These are phyloP conservation scores for Theileria equi DNA, from an alignment of 169 alveolate species.

Conservation along the genomic window DNA sequence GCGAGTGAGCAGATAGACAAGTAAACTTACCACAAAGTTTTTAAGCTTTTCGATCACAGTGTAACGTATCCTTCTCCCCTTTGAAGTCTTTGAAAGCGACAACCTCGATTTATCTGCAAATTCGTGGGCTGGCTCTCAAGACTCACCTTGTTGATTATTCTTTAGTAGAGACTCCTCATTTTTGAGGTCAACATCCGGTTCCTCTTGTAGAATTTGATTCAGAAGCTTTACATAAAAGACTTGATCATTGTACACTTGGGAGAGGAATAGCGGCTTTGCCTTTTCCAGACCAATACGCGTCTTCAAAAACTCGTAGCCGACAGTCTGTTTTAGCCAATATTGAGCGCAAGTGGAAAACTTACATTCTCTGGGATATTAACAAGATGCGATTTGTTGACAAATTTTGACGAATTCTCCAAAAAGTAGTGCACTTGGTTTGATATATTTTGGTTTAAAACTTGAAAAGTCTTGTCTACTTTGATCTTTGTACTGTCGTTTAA, in stretches of 20 bases:
- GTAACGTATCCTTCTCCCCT: slow-evolving; percentile 34
- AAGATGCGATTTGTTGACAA: slow-evolving; percentile 43
- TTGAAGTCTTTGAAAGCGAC: slow-evolving; percentile 46
- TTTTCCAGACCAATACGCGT: slow-evolving; percentile 23
- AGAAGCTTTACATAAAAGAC: slow-evolving; percentile 55
- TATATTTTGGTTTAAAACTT: slow-evolving; percentile 38
- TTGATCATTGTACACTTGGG: slow-evolving; percentile 53
- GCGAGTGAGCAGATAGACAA: neutral
- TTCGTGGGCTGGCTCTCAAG: neutral
- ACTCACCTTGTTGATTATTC: slow-evolving; percentile 28
- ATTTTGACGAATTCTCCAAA: slow-evolving; percentile 22
- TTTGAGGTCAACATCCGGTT: slow-evolving; percentile 40
- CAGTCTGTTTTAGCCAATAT: neutral
- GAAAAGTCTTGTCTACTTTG: slow-evolving; percentile 52
- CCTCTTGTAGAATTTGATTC: slow-evolving; percentile 29
- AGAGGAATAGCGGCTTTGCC: neutral
- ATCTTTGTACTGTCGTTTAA: slow-evolving; percentile 52
- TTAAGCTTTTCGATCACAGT: slow-evolving; percentile 48
- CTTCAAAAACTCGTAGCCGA: slow-evolving; percentile 43
- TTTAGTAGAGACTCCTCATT: slow-evolving; percentile 47
- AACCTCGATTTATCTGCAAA: slow-evolving; percentile 39
- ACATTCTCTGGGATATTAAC: slow-evolving; percentile 52
- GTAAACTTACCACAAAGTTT: slow-evolving; percentile 51
- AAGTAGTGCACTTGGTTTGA: slow-evolving; percentile 47
- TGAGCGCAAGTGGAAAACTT: neutral